Percentiles rank a stretch among this genome's conserved stretches.
phyloP scores from a whole-genome alignment of 2,329 filamentous ascomycete species.

The Aspergillus sp. region DNA sequence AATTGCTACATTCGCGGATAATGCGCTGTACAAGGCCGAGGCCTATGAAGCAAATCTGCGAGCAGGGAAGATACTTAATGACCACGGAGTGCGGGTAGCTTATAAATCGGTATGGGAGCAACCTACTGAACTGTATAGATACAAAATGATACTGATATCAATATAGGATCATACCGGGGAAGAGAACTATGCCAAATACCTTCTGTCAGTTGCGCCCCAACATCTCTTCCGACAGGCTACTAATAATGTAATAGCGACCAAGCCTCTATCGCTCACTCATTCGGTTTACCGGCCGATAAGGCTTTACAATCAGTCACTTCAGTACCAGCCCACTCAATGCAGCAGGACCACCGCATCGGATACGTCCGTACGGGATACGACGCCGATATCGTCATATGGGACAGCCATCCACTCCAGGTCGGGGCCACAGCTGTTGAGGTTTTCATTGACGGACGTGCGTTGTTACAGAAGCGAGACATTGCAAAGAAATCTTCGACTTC shows the following conservation, averaged over 20 bases:
- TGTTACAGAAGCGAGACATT: not conserved
- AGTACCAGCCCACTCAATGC: conserved; percentile 60
- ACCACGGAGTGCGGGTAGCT: conserved; percentile 67
- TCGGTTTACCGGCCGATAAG: conserved; percentile 62
- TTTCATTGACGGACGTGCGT: conserved; percentile 59
- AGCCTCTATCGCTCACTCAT: conserved; percentile 53
- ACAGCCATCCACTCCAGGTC: conserved; percentile 62
- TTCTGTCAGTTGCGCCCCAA: conserved; percentile 29
- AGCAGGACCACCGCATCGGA: conserved; percentile 59
- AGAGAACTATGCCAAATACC: conserved; percentile 1
- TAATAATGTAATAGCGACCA: conserved; percentile 44
- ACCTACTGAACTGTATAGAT: not conserved
- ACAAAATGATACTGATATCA: not conserved
- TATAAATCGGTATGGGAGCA: conserved; percentile 62
- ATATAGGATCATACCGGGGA: conserved; percentile 12
- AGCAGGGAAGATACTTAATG: conserved; percentile 66
- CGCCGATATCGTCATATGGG: conserved; percentile 64
- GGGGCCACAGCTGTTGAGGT: conserved; percentile 63
- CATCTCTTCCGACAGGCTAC: not conserved
- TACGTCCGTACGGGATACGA: conserved; percentile 65
- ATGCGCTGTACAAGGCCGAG: conserved; percentile 72
- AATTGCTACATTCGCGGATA: conserved; percentile 66
- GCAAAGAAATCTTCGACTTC: not conserved
- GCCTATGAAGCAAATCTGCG: conserved; percentile 65
- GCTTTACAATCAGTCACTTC: conserved; percentile 61